phyloP scores from a whole-genome alignment of 306 rosid genomes.

The Vigna radiata region DNA sequence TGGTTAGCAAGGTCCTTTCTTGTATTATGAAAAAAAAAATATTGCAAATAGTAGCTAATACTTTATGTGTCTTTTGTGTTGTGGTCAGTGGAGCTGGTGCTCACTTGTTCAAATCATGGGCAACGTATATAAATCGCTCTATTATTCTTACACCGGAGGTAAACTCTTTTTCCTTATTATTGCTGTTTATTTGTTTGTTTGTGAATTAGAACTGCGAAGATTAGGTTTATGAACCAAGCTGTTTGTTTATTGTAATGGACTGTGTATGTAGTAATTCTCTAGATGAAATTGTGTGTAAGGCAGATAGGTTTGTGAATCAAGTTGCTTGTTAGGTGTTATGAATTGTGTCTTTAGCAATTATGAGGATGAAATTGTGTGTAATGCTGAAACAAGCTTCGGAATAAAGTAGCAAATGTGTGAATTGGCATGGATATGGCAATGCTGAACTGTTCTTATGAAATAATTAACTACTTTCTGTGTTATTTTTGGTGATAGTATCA shows the following conservation, averaged over 20 bases:
- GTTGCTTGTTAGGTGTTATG: neutral
- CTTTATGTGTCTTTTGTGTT: conserved; percentile 29
- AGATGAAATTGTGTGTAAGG: conserved; percentile 3
- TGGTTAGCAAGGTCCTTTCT: neutral
- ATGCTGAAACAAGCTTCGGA: neutral
- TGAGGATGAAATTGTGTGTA: conserved; percentile 6
- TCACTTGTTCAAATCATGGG: conserved; percentile 94
- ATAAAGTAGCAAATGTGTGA: conserved; percentile 12
- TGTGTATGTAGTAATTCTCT: neutral
- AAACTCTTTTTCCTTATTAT: neutral
- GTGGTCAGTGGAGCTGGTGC: conserved; percentile 92
- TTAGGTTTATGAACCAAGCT: neutral
- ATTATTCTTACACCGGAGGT: conserved; percentile 97
- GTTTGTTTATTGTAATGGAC: neutral
- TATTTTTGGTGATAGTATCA: neutral
- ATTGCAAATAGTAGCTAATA: conserved; percentile 9
- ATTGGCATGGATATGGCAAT: neutral
- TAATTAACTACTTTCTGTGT: neutral
- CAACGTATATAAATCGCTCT: conserved; percentile 82
- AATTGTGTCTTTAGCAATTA: neutral
- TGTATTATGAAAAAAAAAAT: neutral
- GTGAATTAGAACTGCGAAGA: neutral
- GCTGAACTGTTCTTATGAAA: neutral
- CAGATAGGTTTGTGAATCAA: neutral
- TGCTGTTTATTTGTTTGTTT: conserved; percentile 20